Conservation (phyloP, 2,329 filamentous ascomycete species). For the Apiospora malaysiana region DNA sequence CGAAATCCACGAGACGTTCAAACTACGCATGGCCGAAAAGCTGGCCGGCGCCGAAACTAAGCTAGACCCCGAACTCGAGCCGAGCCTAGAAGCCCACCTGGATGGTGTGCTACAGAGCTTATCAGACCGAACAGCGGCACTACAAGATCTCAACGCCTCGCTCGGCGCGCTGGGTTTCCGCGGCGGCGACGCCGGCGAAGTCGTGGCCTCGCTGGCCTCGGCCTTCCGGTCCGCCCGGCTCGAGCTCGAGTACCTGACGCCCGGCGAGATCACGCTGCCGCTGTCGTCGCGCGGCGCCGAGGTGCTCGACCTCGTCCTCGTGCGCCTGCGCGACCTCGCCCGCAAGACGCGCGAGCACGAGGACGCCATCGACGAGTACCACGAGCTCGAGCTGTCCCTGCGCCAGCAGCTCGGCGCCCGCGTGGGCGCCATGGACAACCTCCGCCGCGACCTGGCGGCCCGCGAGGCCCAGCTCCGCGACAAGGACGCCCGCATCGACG, state of each 20-base stretch:
- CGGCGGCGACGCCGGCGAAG: conserved; percentile 52
- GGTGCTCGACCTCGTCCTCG: conserved; percentile 61
- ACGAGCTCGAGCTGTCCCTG: conserved; percentile 59
- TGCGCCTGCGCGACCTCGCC: conserved; percentile 55
- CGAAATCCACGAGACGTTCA: conserved; percentile 52
- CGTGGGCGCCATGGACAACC: conserved; percentile 55
- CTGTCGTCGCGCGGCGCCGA: conserved; percentile 59
- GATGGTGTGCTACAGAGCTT: conserved; percentile 50
- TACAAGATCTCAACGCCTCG: conserved; percentile 50
- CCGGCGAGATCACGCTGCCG: conserved; percentile 61
- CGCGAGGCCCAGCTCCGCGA: conserved; percentile 41
- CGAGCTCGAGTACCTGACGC: conserved; percentile 66
- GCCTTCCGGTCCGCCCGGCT: conserved; percentile 63
- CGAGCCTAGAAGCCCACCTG: conserved; percentile 50
- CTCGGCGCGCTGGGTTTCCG: conserved; percentile 59
- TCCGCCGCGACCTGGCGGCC: conserved; percentile 48
- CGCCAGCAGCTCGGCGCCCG: conserved; percentile 62
- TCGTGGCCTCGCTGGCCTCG: conserved; percentile 52
- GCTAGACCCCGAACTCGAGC: conserved; percentile 26
- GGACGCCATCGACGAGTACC: conserved; percentile 64
- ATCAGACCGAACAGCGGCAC: conserved; percentile 54
- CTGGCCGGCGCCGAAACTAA: conserved; percentile 28
- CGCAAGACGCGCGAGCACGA: conserved; percentile 54
- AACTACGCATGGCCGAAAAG: conserved; percentile 39
- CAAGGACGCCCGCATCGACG: conserved; percentile 48